Base-by-base conservation (phyloP, 2,329 filamentous ascomycete species). In the Fusarium cyanostomum region DNA sequence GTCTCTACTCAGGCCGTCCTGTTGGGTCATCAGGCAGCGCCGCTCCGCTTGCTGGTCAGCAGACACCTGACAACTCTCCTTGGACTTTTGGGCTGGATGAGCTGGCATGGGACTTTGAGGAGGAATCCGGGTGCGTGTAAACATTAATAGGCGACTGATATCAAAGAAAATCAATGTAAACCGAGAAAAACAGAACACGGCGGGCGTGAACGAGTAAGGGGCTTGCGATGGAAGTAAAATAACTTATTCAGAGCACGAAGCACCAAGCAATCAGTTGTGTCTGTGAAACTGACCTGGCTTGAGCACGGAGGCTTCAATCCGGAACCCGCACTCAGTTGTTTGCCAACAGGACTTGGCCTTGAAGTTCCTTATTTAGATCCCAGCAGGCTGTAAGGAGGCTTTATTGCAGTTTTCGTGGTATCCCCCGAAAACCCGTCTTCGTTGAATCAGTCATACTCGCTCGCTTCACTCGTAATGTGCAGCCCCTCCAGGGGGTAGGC, bases 21-120 rank as follows among this genome's bases (percentile, higher is more conserved):
- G 52, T 52, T 59, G 49, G 57, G 26, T 33, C 52, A 49, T 49
- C 39, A 44, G 35, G 33, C 41, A 41, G 28, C n/a, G 21, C 16
- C n/a, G 26, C 35, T 26, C 37, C 33, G 38, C 43, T 54, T 28
- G 21, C 27, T 38, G 13, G 33, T 28, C 16, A 42, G 35, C 27
- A 35, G 28, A 31, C 34, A 50, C 38, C 34, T 49, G 45, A 27
- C 33, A 18, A 27, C 31, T 46, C 15, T 39, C 31, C 16, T 35
- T 31, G 35, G 45, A 15, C 12, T 34, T 34, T 31, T 33, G 18
- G 30, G 27, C 12, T 16, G 38, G 21, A 38, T 51, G 48, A 33
- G 28, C 15, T 45, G 50, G 16, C 24, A 35, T 27, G 28, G 38
- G 37, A 18, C 27, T 26, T 37, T 16, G 13, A 21, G 21, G 21